Conservation (phyloP, 2,329 filamentous ascomycete species). For the Pyricularia pennisetigena region DNA sequence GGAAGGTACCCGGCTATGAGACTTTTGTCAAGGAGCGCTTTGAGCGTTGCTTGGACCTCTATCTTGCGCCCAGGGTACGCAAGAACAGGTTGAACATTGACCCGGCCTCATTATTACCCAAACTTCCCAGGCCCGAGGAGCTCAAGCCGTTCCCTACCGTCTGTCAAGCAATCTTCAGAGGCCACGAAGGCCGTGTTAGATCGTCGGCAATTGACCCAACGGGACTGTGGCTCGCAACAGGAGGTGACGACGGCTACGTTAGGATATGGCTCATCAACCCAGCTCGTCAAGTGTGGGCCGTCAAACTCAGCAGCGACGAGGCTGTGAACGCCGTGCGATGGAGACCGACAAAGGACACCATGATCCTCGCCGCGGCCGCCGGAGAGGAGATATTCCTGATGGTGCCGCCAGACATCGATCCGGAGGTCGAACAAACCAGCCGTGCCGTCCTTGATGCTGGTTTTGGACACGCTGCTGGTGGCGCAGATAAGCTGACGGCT, state of each 20-base stretch:
- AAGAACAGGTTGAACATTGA: conserved; percentile 96
- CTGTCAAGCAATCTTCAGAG: conserved; percentile 76
- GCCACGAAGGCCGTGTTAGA: conserved; percentile 81
- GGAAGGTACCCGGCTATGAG: conserved; percentile 87
- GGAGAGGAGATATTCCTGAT: conserved; percentile 82
- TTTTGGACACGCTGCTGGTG: conserved; percentile 81
- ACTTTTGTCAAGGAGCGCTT: conserved; percentile 92
- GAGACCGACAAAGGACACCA: conserved; percentile 73
- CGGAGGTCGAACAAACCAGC: conserved; percentile 64
- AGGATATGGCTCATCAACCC: conserved; percentile 83
- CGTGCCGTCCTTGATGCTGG: conserved; percentile 73
- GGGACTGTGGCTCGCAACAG: conserved; percentile 78
- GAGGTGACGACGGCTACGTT: conserved; percentile 88
- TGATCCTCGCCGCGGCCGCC: conserved; percentile 73
- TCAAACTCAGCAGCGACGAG: conserved; percentile 66
- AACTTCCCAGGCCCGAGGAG: conserved; percentile 86
- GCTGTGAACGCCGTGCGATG: conserved; percentile 81
- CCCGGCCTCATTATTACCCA: conserved; percentile 82
- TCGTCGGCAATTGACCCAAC: conserved; percentile 77
- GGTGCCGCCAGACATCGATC: conserved; percentile 62
- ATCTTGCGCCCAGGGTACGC: conserved; percentile 83
- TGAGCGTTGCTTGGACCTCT: conserved; percentile 88
- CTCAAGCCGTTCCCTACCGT: conserved; percentile 90
- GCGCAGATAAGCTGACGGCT: conserved; percentile 37
- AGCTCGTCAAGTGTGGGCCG: conserved; percentile 79